Base-by-base conservation (phyloP, 2,329 filamentous ascomycete genomes). In the Alternaria infectoria region DNA sequence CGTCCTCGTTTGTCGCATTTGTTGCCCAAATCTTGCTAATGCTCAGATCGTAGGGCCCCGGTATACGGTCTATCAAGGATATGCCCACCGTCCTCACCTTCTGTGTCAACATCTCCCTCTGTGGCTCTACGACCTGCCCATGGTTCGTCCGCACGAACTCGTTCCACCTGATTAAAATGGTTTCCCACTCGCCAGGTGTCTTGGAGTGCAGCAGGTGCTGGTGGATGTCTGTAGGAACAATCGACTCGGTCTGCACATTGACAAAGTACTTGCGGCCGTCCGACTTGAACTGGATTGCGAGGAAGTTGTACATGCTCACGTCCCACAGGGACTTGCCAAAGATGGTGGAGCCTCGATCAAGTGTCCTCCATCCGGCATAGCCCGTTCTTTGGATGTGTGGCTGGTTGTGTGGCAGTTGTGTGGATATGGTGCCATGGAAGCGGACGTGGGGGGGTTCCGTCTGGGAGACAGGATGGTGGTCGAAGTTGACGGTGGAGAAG, bases 121-220 rank as follows among this genome's bases (percentile, higher is more conserved):
- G 95, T 30, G 96, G 96, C 82, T 98, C 94, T 6, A 97, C 90
- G 2, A 97, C 93, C 73, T 92, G 89, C 7, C 96, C 96, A 75
- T 96, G 89, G 77, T 97, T 98, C 13, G 96, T 99, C 67, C 96
- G 87, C 62, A 99, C 95, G 81, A 99, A 98, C 69, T 97, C 93
- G 71, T 90, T 91, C 87, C 94, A 96, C 66, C 91, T 91, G 67
- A 99, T 91, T 50, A 96, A 81, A n/a, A 97, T 87, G 2, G 96
- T 97, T 85, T 99, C 95, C 96, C 96, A 99, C 73, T 94, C 87
- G 1, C 93, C 93, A 0, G 92, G 90, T 9, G 88, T 87, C 74
- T 90, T 90, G 9, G 91, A 86, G 71, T 93, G 97, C 5, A 99
- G 82, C 54, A 96, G 86, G 80, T 99, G 96, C 79, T 99, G 96